These are phyloP conservation scores for Cryptosporidium baileyi DNA, from an alignment of 169 alveolate genomes.

Conservation along the genomic window DNA sequence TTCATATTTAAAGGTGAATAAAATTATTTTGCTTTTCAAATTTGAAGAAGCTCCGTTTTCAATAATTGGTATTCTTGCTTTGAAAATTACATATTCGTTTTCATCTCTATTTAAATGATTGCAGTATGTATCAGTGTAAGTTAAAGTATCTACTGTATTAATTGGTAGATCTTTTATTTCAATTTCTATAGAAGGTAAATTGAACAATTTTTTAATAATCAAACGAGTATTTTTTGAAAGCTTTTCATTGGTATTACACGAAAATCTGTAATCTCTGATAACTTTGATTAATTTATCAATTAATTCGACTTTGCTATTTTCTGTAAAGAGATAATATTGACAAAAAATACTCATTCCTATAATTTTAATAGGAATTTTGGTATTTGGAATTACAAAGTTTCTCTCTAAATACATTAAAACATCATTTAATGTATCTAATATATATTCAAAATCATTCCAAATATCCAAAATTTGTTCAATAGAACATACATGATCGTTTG, in stretches of 20 bases:
- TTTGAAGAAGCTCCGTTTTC: background rate
- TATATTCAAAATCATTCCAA: slow-evolving; percentile 40
- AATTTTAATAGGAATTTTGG: slow-evolving; percentile 24
- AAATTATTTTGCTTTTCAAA: background rate
- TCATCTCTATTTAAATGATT: background rate
- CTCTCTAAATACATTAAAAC: slow-evolving; percentile 52
- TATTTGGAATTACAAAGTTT: slow-evolving; percentile 35
- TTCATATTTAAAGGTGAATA: slow-evolving; percentile 24
- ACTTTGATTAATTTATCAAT: background rate
- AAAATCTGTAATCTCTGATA: background rate
- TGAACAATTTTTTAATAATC: background rate
- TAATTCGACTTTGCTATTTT: background rate
- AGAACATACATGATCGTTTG: background rate
- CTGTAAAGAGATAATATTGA: slow-evolving; percentile 13
- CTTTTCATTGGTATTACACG: background rate
- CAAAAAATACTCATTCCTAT: slow-evolving; percentile 37
- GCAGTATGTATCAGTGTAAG: background rate
- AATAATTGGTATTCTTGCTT: background rate
- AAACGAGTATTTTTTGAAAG: background rate
- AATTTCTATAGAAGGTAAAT: slow-evolving; percentile 27
- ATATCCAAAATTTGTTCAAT: background rate
- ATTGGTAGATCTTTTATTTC: background rate
- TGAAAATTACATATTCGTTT: background rate
- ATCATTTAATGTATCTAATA: slow-evolving; percentile 18
- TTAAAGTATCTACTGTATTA: slow-evolving; percentile 5